phyloP scores from a whole-genome alignment of 306 rosid genomes.

The Calophaca sinica region DNA sequence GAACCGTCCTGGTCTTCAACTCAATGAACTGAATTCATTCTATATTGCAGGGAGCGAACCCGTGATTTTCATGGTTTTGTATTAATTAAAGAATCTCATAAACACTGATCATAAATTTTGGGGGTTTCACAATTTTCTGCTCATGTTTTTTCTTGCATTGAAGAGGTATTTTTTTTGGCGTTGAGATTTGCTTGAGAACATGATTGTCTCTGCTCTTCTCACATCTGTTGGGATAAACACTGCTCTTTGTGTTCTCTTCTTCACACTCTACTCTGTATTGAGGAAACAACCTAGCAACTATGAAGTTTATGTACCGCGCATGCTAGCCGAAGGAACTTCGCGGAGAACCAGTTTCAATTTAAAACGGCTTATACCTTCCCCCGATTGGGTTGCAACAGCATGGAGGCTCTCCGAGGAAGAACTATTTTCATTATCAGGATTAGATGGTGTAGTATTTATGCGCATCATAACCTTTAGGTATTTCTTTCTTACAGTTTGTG shows the following conservation, averaged over 20 bases:
- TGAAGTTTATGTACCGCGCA: constrained; percentile 72
- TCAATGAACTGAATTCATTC: neutral
- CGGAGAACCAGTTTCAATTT: constrained; percentile 58
- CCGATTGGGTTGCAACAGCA: constrained; percentile 76
- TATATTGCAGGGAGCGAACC: neutral
- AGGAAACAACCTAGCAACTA: constrained; percentile 78
- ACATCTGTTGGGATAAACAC: constrained; percentile 89
- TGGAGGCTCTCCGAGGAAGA: constrained; percentile 87
- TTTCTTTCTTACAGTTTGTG: neutral
- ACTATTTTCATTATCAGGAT: constrained; percentile 63
- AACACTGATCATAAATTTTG: neutral
- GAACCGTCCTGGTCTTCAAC: too few species aligned
- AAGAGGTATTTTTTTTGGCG: neutral
- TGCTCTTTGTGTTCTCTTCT: constrained; percentile 79
- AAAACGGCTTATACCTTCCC: constrained; percentile 79
- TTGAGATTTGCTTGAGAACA: constrained; percentile 24
- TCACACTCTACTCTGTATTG: constrained; percentile 71
- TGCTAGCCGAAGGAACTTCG: constrained; percentile 71
- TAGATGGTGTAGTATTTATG: constrained; percentile 86
- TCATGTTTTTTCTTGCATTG: neutral
- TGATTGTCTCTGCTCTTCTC: constrained; percentile 86
- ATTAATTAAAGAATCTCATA: neutral
- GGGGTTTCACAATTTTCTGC: neutral
- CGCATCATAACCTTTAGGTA: constrained; percentile 81
- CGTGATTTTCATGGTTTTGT: too few species aligned